These are phyloP conservation scores for Dorcoceras hygrometricum DNA, from an alignment of 257 asterid genomes.

Conservation along the genomic window DNA sequence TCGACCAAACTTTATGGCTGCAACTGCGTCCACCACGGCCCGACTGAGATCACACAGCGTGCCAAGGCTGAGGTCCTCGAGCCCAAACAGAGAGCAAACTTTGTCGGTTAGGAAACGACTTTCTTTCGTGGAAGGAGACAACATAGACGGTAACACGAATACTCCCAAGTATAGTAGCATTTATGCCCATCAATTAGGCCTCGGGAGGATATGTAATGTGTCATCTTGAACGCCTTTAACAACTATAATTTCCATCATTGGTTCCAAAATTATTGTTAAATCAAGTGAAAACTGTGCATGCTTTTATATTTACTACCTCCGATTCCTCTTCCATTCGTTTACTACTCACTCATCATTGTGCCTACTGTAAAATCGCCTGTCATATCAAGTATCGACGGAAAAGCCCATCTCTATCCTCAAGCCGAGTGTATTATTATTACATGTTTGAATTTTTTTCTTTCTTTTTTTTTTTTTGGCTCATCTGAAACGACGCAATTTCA, in stretches of 20 bases:
- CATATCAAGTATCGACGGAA: too few species aligned
- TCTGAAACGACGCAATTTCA: too few species aligned
- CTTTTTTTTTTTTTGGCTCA: too few species aligned
- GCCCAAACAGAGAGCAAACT: slow-evolving; percentile 45
- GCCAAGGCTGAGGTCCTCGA: slow-evolving; percentile 50
- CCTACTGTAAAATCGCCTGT: too few species aligned
- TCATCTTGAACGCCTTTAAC: slow-evolving; percentile 24
- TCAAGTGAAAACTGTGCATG: neutral
- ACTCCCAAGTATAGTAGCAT: slow-evolving; percentile 7
- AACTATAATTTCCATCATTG: slow-evolving; percentile 12
- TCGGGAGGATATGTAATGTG: slow-evolving; percentile 17
- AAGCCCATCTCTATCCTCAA: too few species aligned
- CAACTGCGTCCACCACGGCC: slow-evolving; percentile 75
- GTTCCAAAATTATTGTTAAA: neutral
- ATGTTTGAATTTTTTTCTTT: too few species aligned
- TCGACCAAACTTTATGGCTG: slow-evolving; percentile 66
- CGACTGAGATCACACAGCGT: slow-evolving; percentile 59
- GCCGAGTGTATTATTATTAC: too few species aligned
- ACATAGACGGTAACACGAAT: slow-evolving; percentile 4
- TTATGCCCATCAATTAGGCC: slow-evolving; percentile 3
- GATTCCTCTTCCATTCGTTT: neutral
- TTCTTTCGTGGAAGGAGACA: slow-evolving; percentile 35
- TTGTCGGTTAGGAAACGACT: slow-evolving; percentile 54
- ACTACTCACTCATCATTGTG: too few species aligned
- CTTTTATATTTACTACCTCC: neutral